phyloP scores from a whole-genome alignment of 345 rosid species.

The Noccaea bulbosa region DNA sequence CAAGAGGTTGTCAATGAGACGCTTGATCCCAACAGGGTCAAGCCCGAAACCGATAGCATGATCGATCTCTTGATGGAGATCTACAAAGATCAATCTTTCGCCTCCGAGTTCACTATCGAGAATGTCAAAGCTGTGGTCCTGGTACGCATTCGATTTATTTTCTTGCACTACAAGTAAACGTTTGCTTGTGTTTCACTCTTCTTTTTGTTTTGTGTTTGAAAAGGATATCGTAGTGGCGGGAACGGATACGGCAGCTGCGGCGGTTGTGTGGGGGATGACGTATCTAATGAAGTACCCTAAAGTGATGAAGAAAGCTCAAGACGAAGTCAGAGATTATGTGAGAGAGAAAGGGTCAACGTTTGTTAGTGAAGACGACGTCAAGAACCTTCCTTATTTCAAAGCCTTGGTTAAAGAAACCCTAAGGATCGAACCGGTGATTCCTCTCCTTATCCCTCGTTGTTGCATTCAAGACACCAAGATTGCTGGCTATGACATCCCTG shows the following conservation, averaged over 20 bases:
- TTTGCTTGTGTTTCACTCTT: slow-evolving; percentile 1
- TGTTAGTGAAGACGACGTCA: slow-evolving; percentile 41
- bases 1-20: slow-evolving; percentile 45
- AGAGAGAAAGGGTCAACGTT: slow-evolving; percentile 12
- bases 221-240: slow-evolving; percentile 42
- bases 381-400: slow-evolving; percentile 40
- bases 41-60: slow-evolving; percentile 43
- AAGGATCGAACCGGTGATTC: slow-evolving; percentile 38
- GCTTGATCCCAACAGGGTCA: slow-evolving; percentile 40
- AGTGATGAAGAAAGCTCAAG: slow-evolving; percentile 41
- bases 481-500: slow-evolving; percentile 40
- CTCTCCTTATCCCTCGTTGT: slow-evolving; percentile 41
- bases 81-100: slow-evolving; percentile 28
- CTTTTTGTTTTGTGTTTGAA: slow-evolving; percentile 4
- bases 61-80: slow-evolving; percentile 41
- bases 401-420: slow-evolving; percentile 46
- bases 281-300: slow-evolving; percentile 40
- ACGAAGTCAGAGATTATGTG: slow-evolving; percentile 24
- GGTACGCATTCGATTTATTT: neutral
- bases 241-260: slow-evolving; percentile 43
- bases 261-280: slow-evolving; percentile 47
- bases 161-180: neutral
- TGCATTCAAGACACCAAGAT: slow-evolving; percentile 35
- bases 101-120: slow-evolving; percentile 30
- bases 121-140: slow-evolving; percentile 43